phyloP scores from a whole-genome alignment of 2,329 filamentous ascomycete species.

The Colletotrichum sp. region DNA sequence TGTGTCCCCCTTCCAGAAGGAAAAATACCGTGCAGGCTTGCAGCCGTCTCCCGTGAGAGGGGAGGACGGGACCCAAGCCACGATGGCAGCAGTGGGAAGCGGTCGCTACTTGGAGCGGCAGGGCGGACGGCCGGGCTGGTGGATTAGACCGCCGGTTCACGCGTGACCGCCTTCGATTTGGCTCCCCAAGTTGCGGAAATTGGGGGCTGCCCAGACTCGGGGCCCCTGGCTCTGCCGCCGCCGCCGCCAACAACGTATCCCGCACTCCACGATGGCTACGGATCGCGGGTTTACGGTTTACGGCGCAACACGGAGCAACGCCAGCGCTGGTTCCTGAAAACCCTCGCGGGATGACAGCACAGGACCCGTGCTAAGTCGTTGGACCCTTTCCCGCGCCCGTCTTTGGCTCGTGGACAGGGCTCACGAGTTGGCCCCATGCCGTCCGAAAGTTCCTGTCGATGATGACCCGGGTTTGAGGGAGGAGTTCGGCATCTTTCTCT shows the following conservation, averaged over 20 bases:
- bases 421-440: slow-evolving; percentile 9
- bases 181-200: slow-evolving; percentile 1
- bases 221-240: not conserved
- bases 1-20: not conserved
- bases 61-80: not conserved
- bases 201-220: not conserved
- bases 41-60: slow-evolving; percentile 12
- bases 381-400: not conserved
- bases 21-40: not conserved
- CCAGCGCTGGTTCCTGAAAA: not conserved
- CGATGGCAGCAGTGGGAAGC: not conserved
- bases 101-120: not conserved
- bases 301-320: not conserved
- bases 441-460: not conserved
- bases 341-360: not conserved
- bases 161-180: not conserved
- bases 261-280: not conserved
- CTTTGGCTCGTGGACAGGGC: slow-evolving; percentile 1
- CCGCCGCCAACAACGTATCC: not conserved
- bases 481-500: not conserved
- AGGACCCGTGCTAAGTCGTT: slow-evolving; percentile 1
- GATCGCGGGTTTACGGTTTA: not conserved
- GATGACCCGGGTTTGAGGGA: not conserved
- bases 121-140: not conserved
- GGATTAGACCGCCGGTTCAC: slow-evolving; percentile 11